Evolutionary conservation across 2,329 filamentous ascomycete species (phyloP), one percentile per base, ranked within the genome.

Genomic region (Calonectria honghensis): DNA sequence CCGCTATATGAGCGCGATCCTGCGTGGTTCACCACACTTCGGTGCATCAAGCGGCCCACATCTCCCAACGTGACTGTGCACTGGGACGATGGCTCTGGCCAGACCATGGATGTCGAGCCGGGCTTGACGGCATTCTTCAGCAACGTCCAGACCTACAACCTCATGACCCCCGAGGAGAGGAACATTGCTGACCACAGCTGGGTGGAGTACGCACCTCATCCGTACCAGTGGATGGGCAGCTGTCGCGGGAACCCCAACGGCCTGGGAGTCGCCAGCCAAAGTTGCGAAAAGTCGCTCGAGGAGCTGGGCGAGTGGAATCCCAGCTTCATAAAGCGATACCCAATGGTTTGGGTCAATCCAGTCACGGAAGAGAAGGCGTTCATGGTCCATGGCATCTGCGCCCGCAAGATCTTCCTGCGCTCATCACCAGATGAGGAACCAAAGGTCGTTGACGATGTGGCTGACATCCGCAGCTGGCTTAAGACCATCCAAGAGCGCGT

Each of bases 191-290:
- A 61, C 14, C 57, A 61, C 35, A 61, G 57, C 35, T 61, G 57
- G 57, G 57, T 61, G 2, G 57, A 61, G 24, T 61, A 61, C 14
- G 57, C 57, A 9, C 57, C 57, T 9, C 57, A 61, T 41, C 57
- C 57, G 7, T 61, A 61, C 24, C 57, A 61, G 35, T 61, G 57
- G 57, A 61, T 61, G 35, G 57, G 57, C 6, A 18, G 4, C 35
- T 61, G 57, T 11, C 57, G 57, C 10, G 57, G 57, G 7, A 61
- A 61, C 35, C 57, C 57, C n/a, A 61, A 61, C n/a, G 57, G 57
- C 11, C 32, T 61, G 6, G 57, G 57, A 18, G 35, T 61, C 16
- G 57, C 57, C 31, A 61, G 57, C 24, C 57, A 61, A 20, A 35
- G 57, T 4, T 35, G 37, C 6, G 57, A 61, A 9, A 61, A 61